Evolutionary conservation across 805 yeast genomes (phyloP), one percentile per base, ranked within the genome.

Genomic region (Yamadazyma sp.): DNA sequence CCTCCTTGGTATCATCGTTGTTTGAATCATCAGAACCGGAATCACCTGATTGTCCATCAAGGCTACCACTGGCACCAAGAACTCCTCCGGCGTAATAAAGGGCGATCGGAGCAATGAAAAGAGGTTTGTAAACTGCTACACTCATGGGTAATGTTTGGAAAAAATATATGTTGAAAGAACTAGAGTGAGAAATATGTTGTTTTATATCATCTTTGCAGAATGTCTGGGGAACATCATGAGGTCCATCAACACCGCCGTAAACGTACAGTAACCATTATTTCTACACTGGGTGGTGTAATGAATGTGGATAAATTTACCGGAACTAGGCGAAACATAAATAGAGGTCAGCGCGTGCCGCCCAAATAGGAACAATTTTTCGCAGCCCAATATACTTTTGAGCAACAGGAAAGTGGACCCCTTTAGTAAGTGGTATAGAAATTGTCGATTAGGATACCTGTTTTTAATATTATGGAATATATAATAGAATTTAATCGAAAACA

Each of bases 21-120:
- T 20, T 28, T 13, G 41, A 23, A 23, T 29, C 35, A 13, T 31
- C 32, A 3, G 28, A 17, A 22, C 28, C 32, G 6, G 11, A 10
- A 13, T n/a, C 13, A 11, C 12, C 6, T 15, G 18, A 10, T 19
- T 17, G 28, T 8, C 33, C 37, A 35, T 37, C 54, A 32, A 44
- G 40, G 25, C 51, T 47, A 5, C 53, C 53, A 4, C 41, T 25
- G 28, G 13, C 17, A 7, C 42, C 48, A 11, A 19, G 8, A n/a
- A 21, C 39, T 11, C 6, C 7, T 5, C 30, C 19, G 10, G 26
- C 25, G n/a, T 17, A 38, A n/a, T 24, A 32, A 2, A 32, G 17
- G 10, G 35, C 41, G 12, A 38, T 16, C 5, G 41, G 41, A 3
- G 17, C n/a, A 3, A 19, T 12, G 8, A 13, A 11, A 21, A 27